phyloP scores from a whole-genome alignment of 257 asterid genomes.

The Nicotiana obtusifolia region DNA sequence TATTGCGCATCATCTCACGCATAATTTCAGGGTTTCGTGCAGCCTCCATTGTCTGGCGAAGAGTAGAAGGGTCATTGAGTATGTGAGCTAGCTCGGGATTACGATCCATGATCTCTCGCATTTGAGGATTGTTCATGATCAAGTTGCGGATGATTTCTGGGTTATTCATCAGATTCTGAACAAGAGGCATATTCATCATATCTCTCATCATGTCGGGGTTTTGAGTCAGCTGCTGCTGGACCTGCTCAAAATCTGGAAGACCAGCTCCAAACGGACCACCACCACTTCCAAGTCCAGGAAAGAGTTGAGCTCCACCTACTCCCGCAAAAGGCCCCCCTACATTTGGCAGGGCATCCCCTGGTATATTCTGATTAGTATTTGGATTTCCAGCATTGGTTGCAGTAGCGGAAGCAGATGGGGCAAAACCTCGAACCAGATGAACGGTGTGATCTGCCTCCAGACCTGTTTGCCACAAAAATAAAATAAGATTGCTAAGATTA shows the following conservation, averaged over 20 bases:
- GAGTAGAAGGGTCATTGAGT: constrained; percentile 51
- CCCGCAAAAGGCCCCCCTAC: constrained; percentile 29
- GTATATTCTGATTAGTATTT: constrained; percentile 19
- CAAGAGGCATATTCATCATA: constrained; percentile 37
- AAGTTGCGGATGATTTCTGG: constrained; percentile 46
- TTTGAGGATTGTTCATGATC: constrained; percentile 51
- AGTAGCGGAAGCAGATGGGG: constrained; percentile 26
- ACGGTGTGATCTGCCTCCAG: constrained; percentile 54
- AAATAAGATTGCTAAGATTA: background rate
- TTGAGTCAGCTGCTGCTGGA: constrained; percentile 41
- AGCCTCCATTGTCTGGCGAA: constrained; percentile 59
- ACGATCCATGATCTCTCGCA: constrained; percentile 52
- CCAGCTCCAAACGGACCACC: constrained; percentile 39
- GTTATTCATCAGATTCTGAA: constrained; percentile 46
- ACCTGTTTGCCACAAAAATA: constrained; percentile 23
- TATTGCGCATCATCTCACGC: constrained; percentile 62
- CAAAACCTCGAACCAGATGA: constrained; percentile 49
- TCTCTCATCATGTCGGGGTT: constrained; percentile 54
- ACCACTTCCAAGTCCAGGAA: constrained; percentile 36
- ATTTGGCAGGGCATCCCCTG: constrained; percentile 27
- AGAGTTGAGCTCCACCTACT: constrained; percentile 36
- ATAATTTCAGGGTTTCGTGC: constrained; percentile 56
- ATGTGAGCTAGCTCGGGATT: constrained; percentile 50
- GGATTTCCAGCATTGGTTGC: constrained; percentile 27
- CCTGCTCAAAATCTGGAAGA: constrained; percentile 42